Percentiles rank a stretch among this genome's conserved stretches.
These are phyloP conservation scores for Elaeis guineensis DNA, from an alignment of 176 grass and related monocot species.

Conservation along the genomic window DNA sequence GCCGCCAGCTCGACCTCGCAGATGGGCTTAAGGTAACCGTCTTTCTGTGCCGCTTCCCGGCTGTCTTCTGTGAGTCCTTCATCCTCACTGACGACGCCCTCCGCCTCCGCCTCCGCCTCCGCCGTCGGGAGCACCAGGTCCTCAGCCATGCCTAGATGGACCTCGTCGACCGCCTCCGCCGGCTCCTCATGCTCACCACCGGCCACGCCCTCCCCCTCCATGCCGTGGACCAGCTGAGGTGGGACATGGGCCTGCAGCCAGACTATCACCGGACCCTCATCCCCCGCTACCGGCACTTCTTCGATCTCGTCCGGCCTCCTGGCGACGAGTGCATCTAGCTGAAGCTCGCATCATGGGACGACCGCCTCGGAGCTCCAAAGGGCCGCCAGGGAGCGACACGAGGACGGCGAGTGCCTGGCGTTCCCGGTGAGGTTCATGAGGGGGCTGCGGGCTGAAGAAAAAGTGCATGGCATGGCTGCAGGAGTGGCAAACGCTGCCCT, in stretches of 20 bases:
- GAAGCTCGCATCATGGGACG: slow-evolving; percentile 57
- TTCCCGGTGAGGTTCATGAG: slow-evolving; percentile 67
- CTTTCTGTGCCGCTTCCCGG: slow-evolving; percentile 42
- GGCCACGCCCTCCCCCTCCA: slow-evolving; percentile 49
- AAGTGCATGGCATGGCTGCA: slow-evolving; percentile 53
- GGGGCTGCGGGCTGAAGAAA: slow-evolving; percentile 53
- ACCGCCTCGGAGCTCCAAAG: slow-evolving; percentile 49
- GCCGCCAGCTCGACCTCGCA: slow-evolving; percentile 17
- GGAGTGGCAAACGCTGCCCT: slow-evolving; percentile 64
- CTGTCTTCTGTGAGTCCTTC: slow-evolving; percentile 33
- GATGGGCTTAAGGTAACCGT: slow-evolving; percentile 2
- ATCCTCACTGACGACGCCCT: slow-evolving; percentile 41
- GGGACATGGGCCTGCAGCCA: slow-evolving; percentile 62
- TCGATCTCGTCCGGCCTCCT: slow-evolving; percentile 37
- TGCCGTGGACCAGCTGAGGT: slow-evolving; percentile 61
- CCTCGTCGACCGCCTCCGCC: slow-evolving; percentile 43
- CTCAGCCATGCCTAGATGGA: slow-evolving; percentile 29
- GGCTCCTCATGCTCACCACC: slow-evolving; percentile 60
- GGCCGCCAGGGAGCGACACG: background rate
- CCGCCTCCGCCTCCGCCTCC: slow-evolving; percentile 42
- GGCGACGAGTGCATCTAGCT: slow-evolving; percentile 75
- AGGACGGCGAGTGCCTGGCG: slow-evolving; percentile 28
- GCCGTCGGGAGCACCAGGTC: slow-evolving; percentile 29
- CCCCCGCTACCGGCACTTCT: slow-evolving; percentile 36
- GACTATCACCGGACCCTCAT: slow-evolving; percentile 52